Evolutionary conservation across 225 moss, liverwort and hornwort species (phyloP).

Genomic region (Marchantia paleacea): DNA sequence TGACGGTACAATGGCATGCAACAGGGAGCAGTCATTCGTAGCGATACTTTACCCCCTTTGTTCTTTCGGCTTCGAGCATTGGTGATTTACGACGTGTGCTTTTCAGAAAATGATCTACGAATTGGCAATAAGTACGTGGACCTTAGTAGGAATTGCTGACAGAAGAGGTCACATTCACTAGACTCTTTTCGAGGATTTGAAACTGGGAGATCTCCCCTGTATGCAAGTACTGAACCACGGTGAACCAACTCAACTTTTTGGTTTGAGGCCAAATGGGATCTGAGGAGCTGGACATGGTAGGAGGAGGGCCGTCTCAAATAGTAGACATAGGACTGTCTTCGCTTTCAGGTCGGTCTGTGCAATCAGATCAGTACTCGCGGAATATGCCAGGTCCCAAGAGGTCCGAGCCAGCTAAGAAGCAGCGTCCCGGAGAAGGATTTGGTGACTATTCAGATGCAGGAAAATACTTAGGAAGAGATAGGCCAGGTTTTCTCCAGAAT

Average conservation of each 20-base stretch:
- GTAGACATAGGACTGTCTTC: slow-evolving; percentile 59
- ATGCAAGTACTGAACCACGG: not conserved
- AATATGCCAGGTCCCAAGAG: slow-evolving; percentile 32
- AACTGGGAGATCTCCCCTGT: not conserved
- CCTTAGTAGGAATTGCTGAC: slow-evolving; percentile 12
- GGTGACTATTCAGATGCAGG: slow-evolving; percentile 38
- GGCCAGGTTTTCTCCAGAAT: slow-evolving; percentile 40
- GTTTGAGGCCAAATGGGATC: slow-evolving; percentile 39
- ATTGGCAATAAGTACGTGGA: not conserved
- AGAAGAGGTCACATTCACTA: not conserved
- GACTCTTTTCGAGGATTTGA: not conserved
- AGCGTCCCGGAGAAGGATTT: slow-evolving; percentile 33
- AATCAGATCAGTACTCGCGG: slow-evolving; percentile 49
- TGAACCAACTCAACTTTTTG: slow-evolving; percentile 8
- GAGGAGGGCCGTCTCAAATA: slow-evolving; percentile 58
- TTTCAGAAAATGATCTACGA: slow-evolving; percentile 1
- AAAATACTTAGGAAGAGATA: slow-evolving; percentile 39
- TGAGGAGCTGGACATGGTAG: slow-evolving; percentile 66
- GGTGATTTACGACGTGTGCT: not conserved
- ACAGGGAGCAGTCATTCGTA: slow-evolving; percentile 1
- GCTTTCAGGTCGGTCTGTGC: slow-evolving; percentile 50
- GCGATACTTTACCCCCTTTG: not conserved
- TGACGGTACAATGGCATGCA: not conserved
- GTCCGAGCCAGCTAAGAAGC: slow-evolving; percentile 33
- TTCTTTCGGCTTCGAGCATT: not conserved